Percentiles rank a stretch among this genome's conserved stretches.
Evolutionary conservation across 805 yeast genomes (phyloP).

Genomic region (Candida nemodendra): DNA sequence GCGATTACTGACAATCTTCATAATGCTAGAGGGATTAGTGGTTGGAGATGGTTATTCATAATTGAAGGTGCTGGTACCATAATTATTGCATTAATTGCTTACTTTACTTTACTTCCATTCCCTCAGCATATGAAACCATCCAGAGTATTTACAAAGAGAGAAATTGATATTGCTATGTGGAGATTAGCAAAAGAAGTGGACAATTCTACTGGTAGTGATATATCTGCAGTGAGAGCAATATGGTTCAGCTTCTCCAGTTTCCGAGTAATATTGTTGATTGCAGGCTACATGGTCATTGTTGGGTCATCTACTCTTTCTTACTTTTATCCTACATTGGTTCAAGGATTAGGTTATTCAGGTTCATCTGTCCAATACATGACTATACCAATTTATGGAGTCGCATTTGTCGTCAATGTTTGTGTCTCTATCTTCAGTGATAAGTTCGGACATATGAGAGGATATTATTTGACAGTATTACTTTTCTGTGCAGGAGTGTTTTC

Average conservation of each 20-base stretch:
- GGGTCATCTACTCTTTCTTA: constrained; percentile 35
- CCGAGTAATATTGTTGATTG: constrained; percentile 23
- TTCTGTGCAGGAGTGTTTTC: constrained; percentile 42
- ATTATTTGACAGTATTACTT: constrained; percentile 48
- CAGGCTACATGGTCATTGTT: constrained; percentile 58
- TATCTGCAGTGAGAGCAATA: constrained; percentile 12
- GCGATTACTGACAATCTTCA: constrained; percentile 43
- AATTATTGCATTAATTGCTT: constrained; percentile 26
- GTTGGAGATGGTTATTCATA: constrained; percentile 54
- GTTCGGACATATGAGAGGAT: constrained; percentile 49
- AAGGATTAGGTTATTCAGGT: constrained; percentile 49
- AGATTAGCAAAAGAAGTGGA: constrained; percentile 11
- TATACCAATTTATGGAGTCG: constrained; percentile 55
- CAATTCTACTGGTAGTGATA: constrained; percentile 7
- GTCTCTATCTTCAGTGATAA: constrained; percentile 61
- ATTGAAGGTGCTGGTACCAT: constrained; percentile 48
- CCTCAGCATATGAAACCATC: constrained; percentile 14
- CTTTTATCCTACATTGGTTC: constrained; percentile 60
- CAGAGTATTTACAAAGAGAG: constrained; percentile 10
- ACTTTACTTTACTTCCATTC: constrained; percentile 22
- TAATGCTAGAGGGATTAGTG: constrained; percentile 46
- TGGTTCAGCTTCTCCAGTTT: constrained; percentile 10
- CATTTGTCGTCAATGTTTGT: constrained; percentile 34
- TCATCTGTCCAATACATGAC: constrained; percentile 54
- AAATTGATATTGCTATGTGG: constrained; percentile 8